Base-by-base conservation (phyloP, 2,329 filamentous ascomycete genomes). In the Aspergillus phoenicis region DNA sequence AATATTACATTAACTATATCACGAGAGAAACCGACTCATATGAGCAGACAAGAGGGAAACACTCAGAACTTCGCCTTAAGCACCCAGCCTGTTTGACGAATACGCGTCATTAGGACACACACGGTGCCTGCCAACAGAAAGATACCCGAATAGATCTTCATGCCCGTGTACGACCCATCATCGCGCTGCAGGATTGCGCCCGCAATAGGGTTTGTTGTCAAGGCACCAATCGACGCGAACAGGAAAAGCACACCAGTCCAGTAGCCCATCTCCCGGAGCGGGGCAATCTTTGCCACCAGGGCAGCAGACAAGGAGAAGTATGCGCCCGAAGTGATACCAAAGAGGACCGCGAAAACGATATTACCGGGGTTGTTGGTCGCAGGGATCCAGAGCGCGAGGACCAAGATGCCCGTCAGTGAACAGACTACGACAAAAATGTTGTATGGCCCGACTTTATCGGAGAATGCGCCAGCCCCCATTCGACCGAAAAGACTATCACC, bases 61-160 rank as follows among this genome's bases (percentile, higher is more conserved):
- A 11, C n/a, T 45, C 39, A 55, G 30, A 65, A 63, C 38, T 61
- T 62, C 2, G 54, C 59, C 24, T 45, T 60, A 20, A 63, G 13
- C 20, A 38, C 20, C 43, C 17, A 47, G 39, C 10, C 59, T 4
- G 54, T 61, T 26, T 58, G 48, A 8, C 17, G 26, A 20, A 58
- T 30, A 2, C 59, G 26, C 6, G 59, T 47, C 11, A 24, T 48
- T 20, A 53, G 8, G 36, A 60, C 57, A 20, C 54, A 45, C 28
- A 52, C 15, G 10, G 38, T 59, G 3, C 57, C 57, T 10, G 43
- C 51, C 11, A 59, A 30, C 39, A 59, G 10, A 2, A 47, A 47
- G n/a, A 53, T 30, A 3, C 54, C 54, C 15, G 53, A 61, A 38
- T 57, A 61, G 24, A 58, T 47, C 11, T 52, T 57, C 54, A 57